Evolutionary conservation across 768 basidiomycete genomes (phyloP).

Genomic region (Mycena latifolia): DNA sequence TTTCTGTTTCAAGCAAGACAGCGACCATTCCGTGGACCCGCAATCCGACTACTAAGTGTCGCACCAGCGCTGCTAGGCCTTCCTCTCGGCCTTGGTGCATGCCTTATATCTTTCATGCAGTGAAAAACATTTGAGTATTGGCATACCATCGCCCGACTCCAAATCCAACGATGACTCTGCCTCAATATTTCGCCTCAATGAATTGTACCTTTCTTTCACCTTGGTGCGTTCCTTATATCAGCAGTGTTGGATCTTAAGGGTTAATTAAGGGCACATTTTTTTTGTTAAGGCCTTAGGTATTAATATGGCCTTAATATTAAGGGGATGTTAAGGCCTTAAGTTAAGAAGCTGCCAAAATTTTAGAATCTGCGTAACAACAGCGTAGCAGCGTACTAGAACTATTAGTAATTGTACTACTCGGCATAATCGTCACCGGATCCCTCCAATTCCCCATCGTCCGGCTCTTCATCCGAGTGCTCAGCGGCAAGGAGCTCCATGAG

Average conservation of each 20-base stretch:
- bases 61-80: slow-evolving; percentile 10
- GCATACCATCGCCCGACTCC: slow-evolving; percentile 12
- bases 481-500: background rate
- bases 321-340: too few species aligned
- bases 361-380: too few species aligned
- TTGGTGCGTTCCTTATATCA: slow-evolving; percentile 10
- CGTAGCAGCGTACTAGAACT: too few species aligned
- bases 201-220: slow-evolving; percentile 14
- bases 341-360: too few species aligned
- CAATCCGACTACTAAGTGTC: slow-evolving; percentile 14
- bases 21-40: slow-evolving; percentile 11
- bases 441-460: slow-evolving; percentile 2
- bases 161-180: slow-evolving; percentile 13
- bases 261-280: too few species aligned
- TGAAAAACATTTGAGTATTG: slow-evolving; percentile 9
- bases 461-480: background rate
- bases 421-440: too few species aligned
- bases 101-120: slow-evolving; percentile 8
- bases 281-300: too few species aligned
- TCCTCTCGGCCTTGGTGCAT: slow-evolving; percentile 12
- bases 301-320: too few species aligned
- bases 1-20: slow-evolving; percentile 11
- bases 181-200: slow-evolving; percentile 11
- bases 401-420: too few species aligned
- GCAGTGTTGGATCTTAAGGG: too few species aligned